Conservation (phyloP, 805 yeast genomes). For the Barnettozyma salicaria region DNA sequence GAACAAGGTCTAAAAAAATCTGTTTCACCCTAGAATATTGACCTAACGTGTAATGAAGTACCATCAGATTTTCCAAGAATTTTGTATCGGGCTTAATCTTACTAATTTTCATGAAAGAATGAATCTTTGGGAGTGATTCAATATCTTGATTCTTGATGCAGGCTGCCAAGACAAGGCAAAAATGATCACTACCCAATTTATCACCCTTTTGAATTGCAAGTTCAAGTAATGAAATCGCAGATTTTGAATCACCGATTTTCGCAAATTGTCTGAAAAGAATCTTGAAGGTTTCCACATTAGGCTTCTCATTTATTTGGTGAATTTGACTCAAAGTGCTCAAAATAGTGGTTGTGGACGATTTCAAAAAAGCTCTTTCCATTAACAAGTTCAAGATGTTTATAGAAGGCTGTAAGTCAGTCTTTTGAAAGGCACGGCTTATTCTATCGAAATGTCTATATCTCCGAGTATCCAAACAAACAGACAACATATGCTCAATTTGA, state of each 20-base stretch:
- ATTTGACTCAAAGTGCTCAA: slow-evolving; percentile 4
- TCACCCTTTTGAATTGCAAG: slow-evolving; percentile 10
- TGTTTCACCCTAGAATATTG: slow-evolving; percentile 13
- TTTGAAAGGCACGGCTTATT: background rate
- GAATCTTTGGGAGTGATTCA: slow-evolving; percentile 9
- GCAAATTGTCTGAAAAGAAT: slow-evolving; percentile 18
- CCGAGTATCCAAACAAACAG: background rate
- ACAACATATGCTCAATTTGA: slow-evolving; percentile 1
- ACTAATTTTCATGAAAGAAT: slow-evolving; percentile 11
- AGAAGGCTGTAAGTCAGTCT: background rate
- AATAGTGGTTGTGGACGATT: background rate
- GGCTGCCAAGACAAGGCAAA: slow-evolving; percentile 11
- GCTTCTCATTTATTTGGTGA: slow-evolving; percentile 6
- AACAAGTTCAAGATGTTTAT: slow-evolving; percentile 5
- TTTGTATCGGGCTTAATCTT: slow-evolving; percentile 11
- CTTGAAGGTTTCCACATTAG: slow-evolving; percentile 14
- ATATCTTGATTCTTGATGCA: slow-evolving; percentile 13
- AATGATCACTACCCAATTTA: slow-evolving; percentile 1
- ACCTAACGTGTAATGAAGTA: slow-evolving; percentile 9
- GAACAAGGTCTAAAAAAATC: slow-evolving; percentile 1
- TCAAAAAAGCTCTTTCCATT: slow-evolving; percentile 2
- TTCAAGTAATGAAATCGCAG: slow-evolving; percentile 16
- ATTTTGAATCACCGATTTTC: slow-evolving; percentile 16
- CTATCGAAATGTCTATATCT: slow-evolving; percentile 1
- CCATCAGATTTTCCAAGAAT: slow-evolving; percentile 15